A percentile compares a stretch with the other conserved stretches of the same genome.
These are phyloP conservation scores for Haplosporangium sp. DNA, from an alignment of 371 early-diverging fungal species.

Conservation along the genomic window DNA sequence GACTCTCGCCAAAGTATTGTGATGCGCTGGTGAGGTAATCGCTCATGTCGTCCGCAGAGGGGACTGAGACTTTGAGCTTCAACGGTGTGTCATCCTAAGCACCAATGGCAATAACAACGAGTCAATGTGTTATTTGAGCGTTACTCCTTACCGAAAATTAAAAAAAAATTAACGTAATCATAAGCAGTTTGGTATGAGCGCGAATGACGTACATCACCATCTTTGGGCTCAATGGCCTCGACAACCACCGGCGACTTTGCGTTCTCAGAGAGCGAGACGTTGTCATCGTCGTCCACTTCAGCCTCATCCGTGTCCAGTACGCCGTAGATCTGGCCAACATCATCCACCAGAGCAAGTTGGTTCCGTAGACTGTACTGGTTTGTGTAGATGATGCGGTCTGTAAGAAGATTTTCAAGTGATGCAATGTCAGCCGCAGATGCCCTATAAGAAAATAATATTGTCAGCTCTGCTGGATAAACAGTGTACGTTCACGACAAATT, in stretches of 20 bases:
- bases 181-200: too few species aligned
- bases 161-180: neutral
- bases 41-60: constrained; percentile 47
- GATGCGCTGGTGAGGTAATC: constrained; percentile 51
- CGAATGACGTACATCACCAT: constrained; percentile 19
- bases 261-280: constrained; percentile 38
- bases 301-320: constrained; percentile 38
- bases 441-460: constrained; percentile 9
- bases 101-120: neutral
- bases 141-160: neutral
- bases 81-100: constrained; percentile 28
- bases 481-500: neutral
- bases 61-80: constrained; percentile 42
- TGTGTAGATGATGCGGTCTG: constrained; percentile 48
- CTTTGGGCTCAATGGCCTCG: constrained; percentile 28
- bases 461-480: neutral
- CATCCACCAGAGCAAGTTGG: constrained; percentile 48
- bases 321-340: constrained; percentile 45
- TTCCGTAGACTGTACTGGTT: constrained; percentile 45
- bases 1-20: constrained; percentile 33
- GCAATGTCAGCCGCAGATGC: constrained; percentile 17
- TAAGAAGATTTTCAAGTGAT: constrained; percentile 32
- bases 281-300: constrained; percentile 44
- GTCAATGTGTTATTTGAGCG: too few species aligned
- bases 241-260: constrained; percentile 46